These are phyloP conservation scores for Marasmius tenuissimus DNA, from an alignment of 1,284 basidiomycete species.

Conservation along the genomic window DNA sequence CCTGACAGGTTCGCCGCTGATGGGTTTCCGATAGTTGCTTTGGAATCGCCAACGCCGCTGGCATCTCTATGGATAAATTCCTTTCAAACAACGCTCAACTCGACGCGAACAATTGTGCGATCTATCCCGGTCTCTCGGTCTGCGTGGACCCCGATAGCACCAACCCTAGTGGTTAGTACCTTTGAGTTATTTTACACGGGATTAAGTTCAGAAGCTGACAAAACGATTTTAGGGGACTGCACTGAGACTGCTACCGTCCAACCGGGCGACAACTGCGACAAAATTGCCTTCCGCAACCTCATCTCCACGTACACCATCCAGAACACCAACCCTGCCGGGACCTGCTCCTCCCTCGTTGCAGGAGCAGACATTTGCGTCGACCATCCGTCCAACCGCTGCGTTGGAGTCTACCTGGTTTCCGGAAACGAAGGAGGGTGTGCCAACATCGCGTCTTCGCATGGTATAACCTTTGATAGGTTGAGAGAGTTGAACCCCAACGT, in stretches of 20 bases:
- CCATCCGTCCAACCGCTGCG: neutral
- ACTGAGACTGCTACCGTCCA: neutral
- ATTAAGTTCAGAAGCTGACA: too few species aligned
- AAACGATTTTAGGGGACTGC: neutral
- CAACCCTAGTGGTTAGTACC: neutral
- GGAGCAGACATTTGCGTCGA: neutral
- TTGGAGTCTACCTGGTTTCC: neutral
- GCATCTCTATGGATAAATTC: neutral
- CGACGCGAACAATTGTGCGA: neutral
- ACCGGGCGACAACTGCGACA: neutral
- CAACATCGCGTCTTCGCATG: neutral
- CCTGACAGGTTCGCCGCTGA: neutral
- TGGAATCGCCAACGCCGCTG: neutral
- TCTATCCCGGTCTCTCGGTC: neutral
- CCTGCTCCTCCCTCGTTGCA: neutral
- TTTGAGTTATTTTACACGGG: too few species aligned
- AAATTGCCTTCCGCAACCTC: neutral
- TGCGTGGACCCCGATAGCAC: neutral
- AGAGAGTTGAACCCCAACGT: neutral
- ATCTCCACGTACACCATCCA: neutral
- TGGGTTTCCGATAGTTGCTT: neutral
- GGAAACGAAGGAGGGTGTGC: neutral
- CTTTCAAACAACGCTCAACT: slow-evolving; percentile 4
- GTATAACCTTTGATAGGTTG: slow-evolving; percentile 32
- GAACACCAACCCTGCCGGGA: neutral